Percentiles rank a stretch among this genome's conserved stretches.
Conservation (phyloP, 2,329 filamentous ascomycete genomes). For the Rugonectria rugulosa region DNA sequence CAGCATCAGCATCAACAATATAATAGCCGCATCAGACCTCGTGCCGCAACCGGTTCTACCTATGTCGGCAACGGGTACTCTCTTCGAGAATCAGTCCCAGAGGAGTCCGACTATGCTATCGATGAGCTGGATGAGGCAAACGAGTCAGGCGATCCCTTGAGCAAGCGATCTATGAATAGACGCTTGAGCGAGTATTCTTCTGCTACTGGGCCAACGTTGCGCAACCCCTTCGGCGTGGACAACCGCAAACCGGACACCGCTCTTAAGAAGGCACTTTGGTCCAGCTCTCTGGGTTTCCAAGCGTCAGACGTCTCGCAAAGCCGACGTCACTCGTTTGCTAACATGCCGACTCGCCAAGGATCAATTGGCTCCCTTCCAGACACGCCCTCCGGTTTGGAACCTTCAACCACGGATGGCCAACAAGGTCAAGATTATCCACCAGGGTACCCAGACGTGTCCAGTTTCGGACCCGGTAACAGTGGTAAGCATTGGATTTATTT, state of each 20-base stretch:
- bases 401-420: constrained; percentile 52
- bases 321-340: constrained; percentile 81
- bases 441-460: constrained; percentile 49
- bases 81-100: constrained; percentile 66
- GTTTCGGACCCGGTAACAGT: constrained; percentile 48
- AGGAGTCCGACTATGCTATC: constrained; percentile 76
- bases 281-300: constrained; percentile 73
- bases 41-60: constrained; percentile 63
- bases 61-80: constrained; percentile 66
- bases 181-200: constrained; percentile 66
- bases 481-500: constrained; percentile 44
- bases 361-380: constrained; percentile 69
- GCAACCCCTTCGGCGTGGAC: constrained; percentile 61
- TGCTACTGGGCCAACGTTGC: constrained; percentile 53
- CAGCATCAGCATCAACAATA: constrained; percentile 54
- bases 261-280: constrained; percentile 74
- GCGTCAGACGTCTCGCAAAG: constrained; percentile 73
- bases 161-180: constrained; percentile 55
- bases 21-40: constrained; percentile 62
- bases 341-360: constrained; percentile 69
- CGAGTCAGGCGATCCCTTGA: constrained; percentile 57
- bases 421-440: constrained; percentile 52
- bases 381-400: constrained; percentile 55
- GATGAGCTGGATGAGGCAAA: constrained; percentile 72
- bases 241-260: constrained; percentile 67